Percentiles rank a stretch among this genome's conserved stretches.
phyloP scores from a whole-genome alignment of 164 flowering plant genomes.

The Stephania japonica region DNA sequence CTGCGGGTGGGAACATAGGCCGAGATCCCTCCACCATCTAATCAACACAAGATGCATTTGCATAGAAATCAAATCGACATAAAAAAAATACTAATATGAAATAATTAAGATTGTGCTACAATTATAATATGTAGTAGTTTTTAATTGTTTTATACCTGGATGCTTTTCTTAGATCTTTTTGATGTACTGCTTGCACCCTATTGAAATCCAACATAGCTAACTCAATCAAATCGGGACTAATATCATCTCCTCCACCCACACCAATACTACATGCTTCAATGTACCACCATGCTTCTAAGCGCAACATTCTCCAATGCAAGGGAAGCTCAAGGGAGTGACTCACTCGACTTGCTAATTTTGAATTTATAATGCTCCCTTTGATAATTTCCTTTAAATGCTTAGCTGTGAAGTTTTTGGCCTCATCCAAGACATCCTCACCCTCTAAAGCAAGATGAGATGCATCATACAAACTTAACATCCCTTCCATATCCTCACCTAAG shows the following conservation, averaged over 20 bases:
- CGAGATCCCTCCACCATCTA: constrained; percentile 19
- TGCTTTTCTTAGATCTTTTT: constrained; percentile 15
- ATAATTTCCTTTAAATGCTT: background rate
- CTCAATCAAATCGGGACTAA: background rate
- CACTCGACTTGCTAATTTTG: background rate
- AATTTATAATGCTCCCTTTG: background rate
- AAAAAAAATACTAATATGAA: no score
- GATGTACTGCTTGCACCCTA: constrained; percentile 22
- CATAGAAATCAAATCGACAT: no score
- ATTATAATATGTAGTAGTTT: no score
- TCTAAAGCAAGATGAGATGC: constrained; percentile 19
- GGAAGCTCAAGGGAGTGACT: constrained; percentile 10
- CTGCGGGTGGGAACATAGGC: constrained; percentile 15
- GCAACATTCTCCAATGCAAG: constrained; percentile 14
- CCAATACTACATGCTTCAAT: background rate
- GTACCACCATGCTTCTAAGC: constrained; percentile 14
- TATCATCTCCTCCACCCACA: background rate
- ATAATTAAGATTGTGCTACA: no score
- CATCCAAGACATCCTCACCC: constrained; percentile 13
- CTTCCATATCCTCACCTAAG: background rate
- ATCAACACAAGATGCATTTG: background rate
- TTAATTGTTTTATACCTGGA: constrained; percentile 18
- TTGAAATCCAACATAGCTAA: constrained; percentile 23
- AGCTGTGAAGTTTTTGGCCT: constrained; percentile 8
- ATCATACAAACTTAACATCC: constrained; percentile 16